Conservation (phyloP, 768 basidiomycete species). For the Phanerochaete carnosa region DNA sequence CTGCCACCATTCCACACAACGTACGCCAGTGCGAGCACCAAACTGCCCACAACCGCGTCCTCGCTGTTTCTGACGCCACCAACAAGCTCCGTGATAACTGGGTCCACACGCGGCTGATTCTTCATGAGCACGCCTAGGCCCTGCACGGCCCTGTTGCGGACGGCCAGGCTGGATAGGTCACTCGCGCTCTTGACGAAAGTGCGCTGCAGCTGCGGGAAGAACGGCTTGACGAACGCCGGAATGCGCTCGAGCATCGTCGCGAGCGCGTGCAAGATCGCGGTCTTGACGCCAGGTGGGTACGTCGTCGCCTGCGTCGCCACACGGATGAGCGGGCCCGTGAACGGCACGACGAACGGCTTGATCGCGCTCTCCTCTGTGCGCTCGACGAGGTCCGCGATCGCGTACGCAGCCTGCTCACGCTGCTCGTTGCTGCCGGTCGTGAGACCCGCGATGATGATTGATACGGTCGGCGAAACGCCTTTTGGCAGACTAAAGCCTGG, state of each 20-base stretch:
- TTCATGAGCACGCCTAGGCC: conserved; percentile 90
- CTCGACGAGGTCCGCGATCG: conserved; percentile 94
- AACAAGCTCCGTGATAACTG: conserved; percentile 88
- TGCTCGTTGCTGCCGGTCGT: conserved; percentile 94
- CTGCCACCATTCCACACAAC: conserved; percentile 68
- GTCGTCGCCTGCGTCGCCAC: conserved; percentile 88
- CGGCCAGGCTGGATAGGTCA: conserved; percentile 72
- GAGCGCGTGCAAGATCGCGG: conserved; percentile 83
- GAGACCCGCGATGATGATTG: conserved; percentile 88
- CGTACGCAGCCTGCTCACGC: conserved; percentile 92
- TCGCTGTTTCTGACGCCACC: conserved; percentile 59
- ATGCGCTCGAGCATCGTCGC: conserved; percentile 83
- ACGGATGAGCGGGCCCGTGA: conserved; percentile 93
- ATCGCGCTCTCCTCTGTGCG: conserved; percentile 80
- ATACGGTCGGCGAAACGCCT: conserved; percentile 79
- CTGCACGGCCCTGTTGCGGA: conserved; percentile 78
- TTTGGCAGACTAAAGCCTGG: conserved; percentile 86
- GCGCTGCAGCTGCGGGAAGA: conserved; percentile 96
- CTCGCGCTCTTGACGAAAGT: conserved; percentile 93
- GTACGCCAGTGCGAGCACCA: conserved; percentile 71
- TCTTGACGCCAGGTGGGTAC: conserved; percentile 91
- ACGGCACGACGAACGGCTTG: conserved; percentile 93
- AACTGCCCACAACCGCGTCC: conserved; percentile 66
- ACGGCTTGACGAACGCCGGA: conserved; percentile 89
- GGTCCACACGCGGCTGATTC: conserved; percentile 87